A percentile compares a stretch with the other conserved stretches of the same genome.
phyloP scores from a whole-genome alignment of 768 basidiomycete genomes.

The Pleurotus salmoneostramineus region DNA sequence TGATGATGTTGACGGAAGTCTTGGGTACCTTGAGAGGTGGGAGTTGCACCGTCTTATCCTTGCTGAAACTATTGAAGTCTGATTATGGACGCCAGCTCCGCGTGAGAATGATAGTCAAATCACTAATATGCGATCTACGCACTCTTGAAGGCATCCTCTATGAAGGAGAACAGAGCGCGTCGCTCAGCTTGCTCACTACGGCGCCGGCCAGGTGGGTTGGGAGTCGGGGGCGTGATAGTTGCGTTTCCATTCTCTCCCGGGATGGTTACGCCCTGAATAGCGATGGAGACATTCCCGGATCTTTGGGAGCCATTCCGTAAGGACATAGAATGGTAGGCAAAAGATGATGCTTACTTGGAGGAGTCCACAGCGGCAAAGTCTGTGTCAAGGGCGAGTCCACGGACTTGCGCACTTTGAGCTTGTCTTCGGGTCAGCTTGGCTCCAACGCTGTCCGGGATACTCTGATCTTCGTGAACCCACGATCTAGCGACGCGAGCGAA shows the following conservation, averaged over 20 bases:
- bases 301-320: neutral
- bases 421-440: slow-evolving; percentile 22
- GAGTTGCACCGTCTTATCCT: slow-evolving; percentile 12
- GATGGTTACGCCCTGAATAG: slow-evolving; percentile 12
- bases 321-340: neutral
- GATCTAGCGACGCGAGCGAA: slow-evolving; percentile 37
- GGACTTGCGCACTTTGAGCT: slow-evolving; percentile 31
- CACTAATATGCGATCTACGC: neutral
- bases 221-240: slow-evolving; percentile 11
- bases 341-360: slow-evolving; percentile 14
- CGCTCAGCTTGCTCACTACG: neutral
- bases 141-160: slow-evolving; percentile 6
- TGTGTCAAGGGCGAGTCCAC: slow-evolving; percentile 37
- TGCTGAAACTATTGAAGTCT: slow-evolving; percentile 1
- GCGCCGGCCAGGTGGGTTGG: slow-evolving; percentile 8
- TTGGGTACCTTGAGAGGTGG: slow-evolving; percentile 13
- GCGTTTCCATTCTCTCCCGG: slow-evolving; percentile 12
- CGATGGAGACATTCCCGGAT: slow-evolving; percentile 9
- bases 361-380: slow-evolving; percentile 28
- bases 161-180: slow-evolving; percentile 10
- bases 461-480: slow-evolving; percentile 39
- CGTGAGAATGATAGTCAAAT: neutral
- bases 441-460: slow-evolving; percentile 27
- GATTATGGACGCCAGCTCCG: neutral
- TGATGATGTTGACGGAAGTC: slow-evolving; percentile 13